phyloP scores from a whole-genome alignment of 306 rosid species.

The Carpinus fangiana region DNA sequence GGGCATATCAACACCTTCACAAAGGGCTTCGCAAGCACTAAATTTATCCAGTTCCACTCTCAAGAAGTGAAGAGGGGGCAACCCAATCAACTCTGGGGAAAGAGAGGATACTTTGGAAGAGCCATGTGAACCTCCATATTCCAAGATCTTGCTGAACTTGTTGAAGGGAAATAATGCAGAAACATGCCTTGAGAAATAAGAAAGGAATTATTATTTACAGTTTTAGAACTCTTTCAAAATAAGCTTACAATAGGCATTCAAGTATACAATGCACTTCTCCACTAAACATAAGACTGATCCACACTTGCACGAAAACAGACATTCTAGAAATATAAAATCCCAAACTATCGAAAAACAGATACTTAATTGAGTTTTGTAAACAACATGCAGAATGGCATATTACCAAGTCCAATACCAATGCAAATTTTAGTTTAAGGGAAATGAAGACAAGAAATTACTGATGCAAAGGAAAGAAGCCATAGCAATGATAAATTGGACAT shows the following conservation, averaged over 20 bases:
- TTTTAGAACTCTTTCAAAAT: background rate
- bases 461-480: background rate
- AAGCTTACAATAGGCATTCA: background rate
- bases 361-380: background rate
- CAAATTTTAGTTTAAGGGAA: background rate
- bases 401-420: background rate
- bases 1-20: conserved; percentile 53
- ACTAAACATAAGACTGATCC: background rate
- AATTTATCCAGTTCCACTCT: conserved; percentile 47
- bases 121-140: conserved; percentile 55
- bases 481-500: background rate
- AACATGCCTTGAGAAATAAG: conserved; percentile 45
- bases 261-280: conserved; percentile 15
- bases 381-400: background rate
- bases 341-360: background rate
- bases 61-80: conserved; percentile 54
- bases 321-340: background rate
- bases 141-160: conserved; percentile 55
- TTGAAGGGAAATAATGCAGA: conserved; percentile 53
- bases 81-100: conserved; percentile 30
- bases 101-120: conserved; percentile 46
- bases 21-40: conserved; percentile 45
- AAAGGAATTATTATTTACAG: conserved; percentile 24
- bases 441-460: background rate
- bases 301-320: background rate